Evolutionary conservation across 148 eudicot genomes (phyloP).

Genomic region (Pouteria glomerata): DNA sequence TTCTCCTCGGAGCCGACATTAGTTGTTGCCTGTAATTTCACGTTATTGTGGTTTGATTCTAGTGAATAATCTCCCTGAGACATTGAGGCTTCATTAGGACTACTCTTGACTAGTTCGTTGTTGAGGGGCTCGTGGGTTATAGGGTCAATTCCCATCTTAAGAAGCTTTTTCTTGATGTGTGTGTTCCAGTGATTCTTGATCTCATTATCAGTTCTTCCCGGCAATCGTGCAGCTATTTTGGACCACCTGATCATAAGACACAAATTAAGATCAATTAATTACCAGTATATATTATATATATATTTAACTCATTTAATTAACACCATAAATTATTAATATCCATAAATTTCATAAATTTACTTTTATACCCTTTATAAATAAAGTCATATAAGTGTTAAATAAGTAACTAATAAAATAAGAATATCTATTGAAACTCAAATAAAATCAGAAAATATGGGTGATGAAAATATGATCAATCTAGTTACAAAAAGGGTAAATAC

Average conservation of each 20-base stretch:
- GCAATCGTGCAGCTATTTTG: constrained; percentile 77
- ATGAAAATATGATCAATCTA: too few relatives aligned
- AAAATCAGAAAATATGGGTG: too few relatives aligned
- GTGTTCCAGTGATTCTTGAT: constrained; percentile 98
- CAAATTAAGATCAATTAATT: background rate
- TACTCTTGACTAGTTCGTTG: constrained; percentile 23
- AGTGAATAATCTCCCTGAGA: constrained; percentile 2
- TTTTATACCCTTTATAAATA: too few relatives aligned
- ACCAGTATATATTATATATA: too few relatives aligned
- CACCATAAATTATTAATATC: too few relatives aligned
- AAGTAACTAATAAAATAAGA: too few relatives aligned
- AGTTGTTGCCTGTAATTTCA: background rate
- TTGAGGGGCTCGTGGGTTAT: constrained; percentile 68
- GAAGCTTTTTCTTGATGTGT: constrained; percentile 86
- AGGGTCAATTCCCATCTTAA: constrained; percentile 90
- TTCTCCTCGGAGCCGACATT: constrained; percentile 10
- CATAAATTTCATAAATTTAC: too few relatives aligned
- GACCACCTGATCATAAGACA: constrained; percentile 60
- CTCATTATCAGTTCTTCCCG: constrained; percentile 95
- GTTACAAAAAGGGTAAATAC: too few relatives aligned
- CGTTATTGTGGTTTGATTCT: background rate
- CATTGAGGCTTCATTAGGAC: background rate
- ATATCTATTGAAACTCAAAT: too few relatives aligned
- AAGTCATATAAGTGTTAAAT: too few relatives aligned
- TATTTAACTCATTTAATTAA: background rate